Evolutionary conservation across 2,329 filamentous ascomycete genomes (phyloP).

Genomic region (Falciphora oryzae): DNA sequence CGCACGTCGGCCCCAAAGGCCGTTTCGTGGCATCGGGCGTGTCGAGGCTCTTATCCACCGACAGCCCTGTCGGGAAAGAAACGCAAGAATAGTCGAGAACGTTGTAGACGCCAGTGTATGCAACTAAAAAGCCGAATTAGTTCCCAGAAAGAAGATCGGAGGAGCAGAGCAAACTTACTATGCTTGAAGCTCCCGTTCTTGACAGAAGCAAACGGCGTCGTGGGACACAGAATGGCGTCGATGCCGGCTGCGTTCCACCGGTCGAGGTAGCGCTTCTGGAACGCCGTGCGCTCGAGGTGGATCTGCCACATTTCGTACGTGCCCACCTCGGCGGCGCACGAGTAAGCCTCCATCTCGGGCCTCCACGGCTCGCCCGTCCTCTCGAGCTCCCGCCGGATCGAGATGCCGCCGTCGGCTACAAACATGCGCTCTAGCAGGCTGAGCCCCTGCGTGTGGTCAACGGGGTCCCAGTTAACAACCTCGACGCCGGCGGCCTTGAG

Average conservation of each 20-base stretch:
- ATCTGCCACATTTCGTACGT: constrained; percentile 43
- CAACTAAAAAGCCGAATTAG: constrained; percentile 27
- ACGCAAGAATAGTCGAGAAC: constrained; percentile 42
- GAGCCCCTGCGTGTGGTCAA: constrained; percentile 33
- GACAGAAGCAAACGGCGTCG: constrained; percentile 37
- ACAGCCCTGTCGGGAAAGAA: constrained; percentile 39
- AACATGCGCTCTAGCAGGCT: constrained; percentile 39
- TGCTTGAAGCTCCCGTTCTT: constrained; percentile 39
- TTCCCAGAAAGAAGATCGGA: not conserved
- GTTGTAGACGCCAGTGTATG: constrained; percentile 45
- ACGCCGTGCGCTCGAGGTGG: constrained; percentile 37
- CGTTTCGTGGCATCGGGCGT: constrained; percentile 19
- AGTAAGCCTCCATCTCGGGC: constrained; percentile 30
- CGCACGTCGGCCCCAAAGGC: constrained; percentile 32
- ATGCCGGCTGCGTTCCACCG: constrained; percentile 42
- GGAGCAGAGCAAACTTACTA: constrained; percentile 23
- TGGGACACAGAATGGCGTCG: constrained; percentile 59
- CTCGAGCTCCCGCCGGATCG: constrained; percentile 16
- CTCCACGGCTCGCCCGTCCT: constrained; percentile 35
- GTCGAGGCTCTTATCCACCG: constrained; percentile 35
- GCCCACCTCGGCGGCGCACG: constrained; percentile 30
- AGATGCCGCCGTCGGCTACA: constrained; percentile 37
- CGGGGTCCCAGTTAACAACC: constrained; percentile 44
- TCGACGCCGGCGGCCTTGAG: constrained; percentile 43
- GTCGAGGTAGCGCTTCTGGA: constrained; percentile 40